These are phyloP conservation scores for Candida buenavistaensis DNA, from an alignment of 1,139 yeast genomes.

Conservation along the genomic window DNA sequence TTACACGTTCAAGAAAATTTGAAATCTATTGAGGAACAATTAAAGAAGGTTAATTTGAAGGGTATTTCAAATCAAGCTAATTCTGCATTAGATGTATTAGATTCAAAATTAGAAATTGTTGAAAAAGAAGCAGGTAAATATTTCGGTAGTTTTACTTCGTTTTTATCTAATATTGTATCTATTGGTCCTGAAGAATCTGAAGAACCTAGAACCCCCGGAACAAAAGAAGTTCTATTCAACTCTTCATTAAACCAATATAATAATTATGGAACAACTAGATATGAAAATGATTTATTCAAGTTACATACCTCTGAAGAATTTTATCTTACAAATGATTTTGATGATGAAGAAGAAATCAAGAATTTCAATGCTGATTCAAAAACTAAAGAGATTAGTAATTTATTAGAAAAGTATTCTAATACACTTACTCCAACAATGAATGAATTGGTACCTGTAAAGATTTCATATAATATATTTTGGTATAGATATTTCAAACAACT, in stretches of 20 bases:
- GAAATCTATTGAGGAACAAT: conserved; percentile 31
- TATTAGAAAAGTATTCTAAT: conserved; percentile 48
- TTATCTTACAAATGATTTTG: conserved; percentile 17
- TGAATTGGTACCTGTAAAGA: conserved; percentile 62
- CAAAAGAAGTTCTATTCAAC: conserved; percentile 25
- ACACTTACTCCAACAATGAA: conserved; percentile 61
- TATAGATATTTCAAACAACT: conserved; percentile 62
- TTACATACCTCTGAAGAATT: conserved; percentile 34
- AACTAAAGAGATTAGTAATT: conserved; percentile 51
- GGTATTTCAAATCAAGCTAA: conserved; percentile 44
- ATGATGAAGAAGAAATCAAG: conserved; percentile 18
- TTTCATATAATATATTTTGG: conserved; percentile 74
- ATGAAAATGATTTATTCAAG: conserved; percentile 41
- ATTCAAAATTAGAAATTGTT: conserved; percentile 64
- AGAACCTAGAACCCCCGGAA: conserved; percentile 4
- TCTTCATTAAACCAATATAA: conserved; percentile 23
- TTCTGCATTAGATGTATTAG: conserved; percentile 62
- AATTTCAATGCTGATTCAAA: conserved; percentile 48
- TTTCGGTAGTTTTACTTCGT: conserved; percentile 56
- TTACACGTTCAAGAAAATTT: conserved; percentile 26
- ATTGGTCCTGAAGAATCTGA: conserved; percentile 22
- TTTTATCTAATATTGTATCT: conserved; percentile 53
- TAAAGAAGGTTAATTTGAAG: conserved; percentile 21
- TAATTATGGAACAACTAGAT: conserved; percentile 42
- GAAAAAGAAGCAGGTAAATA: conserved; percentile 65